Evolutionary conservation across 2,329 filamentous ascomycete genomes (phyloP).

Genomic region (Pseudocercospora cruenta): DNA sequence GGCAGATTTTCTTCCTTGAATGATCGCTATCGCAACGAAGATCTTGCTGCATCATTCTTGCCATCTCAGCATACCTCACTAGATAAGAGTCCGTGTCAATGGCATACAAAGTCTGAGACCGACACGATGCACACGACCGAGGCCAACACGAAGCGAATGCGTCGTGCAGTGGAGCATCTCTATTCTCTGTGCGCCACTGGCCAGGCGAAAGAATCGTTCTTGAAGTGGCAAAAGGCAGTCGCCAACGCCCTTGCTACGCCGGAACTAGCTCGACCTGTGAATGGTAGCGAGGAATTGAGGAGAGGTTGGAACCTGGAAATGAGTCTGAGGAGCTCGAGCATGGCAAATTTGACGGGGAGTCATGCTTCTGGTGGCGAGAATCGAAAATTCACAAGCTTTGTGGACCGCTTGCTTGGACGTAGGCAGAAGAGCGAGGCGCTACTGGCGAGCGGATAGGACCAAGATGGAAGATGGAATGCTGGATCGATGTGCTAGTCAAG

Average conservation of each 20-base stretch:
- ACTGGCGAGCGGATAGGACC: background rate
- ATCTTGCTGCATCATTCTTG: constrained; percentile 42
- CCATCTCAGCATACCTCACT: constrained; percentile 51
- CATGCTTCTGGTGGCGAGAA: constrained; percentile 27
- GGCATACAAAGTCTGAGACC: constrained; percentile 23
- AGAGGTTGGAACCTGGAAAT: constrained; percentile 26
- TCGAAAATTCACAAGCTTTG: constrained; percentile 37
- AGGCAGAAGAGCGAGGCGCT: constrained; percentile 22
- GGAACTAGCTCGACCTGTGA: constrained; percentile 31
- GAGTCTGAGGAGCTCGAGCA: constrained; percentile 21
- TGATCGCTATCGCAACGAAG: constrained; percentile 57
- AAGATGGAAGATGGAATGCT: background rate
- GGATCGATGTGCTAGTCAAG: background rate
- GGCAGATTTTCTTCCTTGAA: constrained; percentile 63
- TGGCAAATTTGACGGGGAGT: constrained; percentile 5
- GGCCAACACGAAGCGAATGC: constrained; percentile 34
- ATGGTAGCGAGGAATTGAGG: constrained; percentile 7
- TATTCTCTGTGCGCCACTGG: constrained; percentile 34
- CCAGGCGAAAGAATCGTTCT: constrained; percentile 36
- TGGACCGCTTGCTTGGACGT: constrained; percentile 41
- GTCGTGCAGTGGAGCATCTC: constrained; percentile 35
- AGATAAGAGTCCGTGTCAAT: constrained; percentile 8
- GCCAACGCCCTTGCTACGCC: constrained; percentile 27
- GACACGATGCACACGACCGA: constrained; percentile 37
- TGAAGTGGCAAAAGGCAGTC: constrained; percentile 36